Evolutionary conservation across 495 filamentous ascomycete genomes (phyloP), one percentile per base, ranked within the genome.

Genomic region (Halenospora varia): DNA sequence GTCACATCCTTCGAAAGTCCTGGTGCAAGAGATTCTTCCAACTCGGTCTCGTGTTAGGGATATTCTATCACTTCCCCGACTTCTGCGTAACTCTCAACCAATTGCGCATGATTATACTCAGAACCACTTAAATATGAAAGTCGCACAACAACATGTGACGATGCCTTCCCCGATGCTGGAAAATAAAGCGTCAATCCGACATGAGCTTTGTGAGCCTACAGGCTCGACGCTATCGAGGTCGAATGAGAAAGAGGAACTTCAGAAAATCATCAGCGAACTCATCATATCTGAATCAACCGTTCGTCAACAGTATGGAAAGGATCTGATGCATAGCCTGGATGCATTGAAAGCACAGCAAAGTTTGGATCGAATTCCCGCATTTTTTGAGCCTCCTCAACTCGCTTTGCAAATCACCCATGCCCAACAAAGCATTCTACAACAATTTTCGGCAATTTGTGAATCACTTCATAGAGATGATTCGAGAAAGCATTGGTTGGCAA

Each of bases 401-500:
- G n/a, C n/a, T n/a, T n/a, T n/a, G n/a, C n/a, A n/a, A n/a, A n/a
- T n/a, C n/a, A n/a, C n/a, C n/a, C n/a, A n/a, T n/a, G n/a, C n/a
- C n/a, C n/a, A n/a, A n/a, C n/a, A n/a, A n/a, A n/a, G n/a, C n/a
- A n/a, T n/a, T n/a, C n/a, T n/a, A n/a, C n/a, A n/a, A n/a, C n/a
- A n/a, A n/a, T n/a, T n/a, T n/a, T n/a, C n/a, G n/a, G n/a, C n/a
- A n/a, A n/a, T n/a, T 18, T 47, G 19, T 9, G 19, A 20, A 13
- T 25, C 0, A 51, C 48, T 0, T 46, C 71, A 8, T 25, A 29
- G 1, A 15, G 45, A 47, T 9, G 18, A 8, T 42, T 3, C 29
- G n/a, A 67, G 71, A 10, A 58, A 55, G 18, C 2, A 17, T 15
- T 87, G 83, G 83, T 68, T 86, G 9, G 40, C 68, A 22, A 40